A percentile compares a stretch with the other conserved stretches of the same genome.
Evolutionary conservation across 1,284 basidiomycete genomes (phyloP).

Genomic region (Fomitiporia mediterranea): DNA sequence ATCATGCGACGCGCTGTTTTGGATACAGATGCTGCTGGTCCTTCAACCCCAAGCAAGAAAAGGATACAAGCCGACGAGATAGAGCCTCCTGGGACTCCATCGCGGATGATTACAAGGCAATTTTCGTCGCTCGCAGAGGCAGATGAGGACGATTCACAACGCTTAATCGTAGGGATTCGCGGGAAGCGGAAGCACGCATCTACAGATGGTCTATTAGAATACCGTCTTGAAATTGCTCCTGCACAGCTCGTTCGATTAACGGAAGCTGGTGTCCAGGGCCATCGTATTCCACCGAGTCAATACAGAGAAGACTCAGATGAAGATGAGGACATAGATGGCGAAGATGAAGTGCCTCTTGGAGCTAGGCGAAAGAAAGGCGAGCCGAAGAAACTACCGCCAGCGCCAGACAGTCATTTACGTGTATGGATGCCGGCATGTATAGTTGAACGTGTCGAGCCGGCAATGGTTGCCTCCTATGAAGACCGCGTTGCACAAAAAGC

Average conservation of each 20-base stretch:
- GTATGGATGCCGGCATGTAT: slow-evolving; percentile 78
- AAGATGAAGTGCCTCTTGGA: slow-evolving; percentile 27
- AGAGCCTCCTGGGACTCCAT: slow-evolving; percentile 42
- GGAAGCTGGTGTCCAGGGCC: slow-evolving; percentile 58
- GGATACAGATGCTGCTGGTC: slow-evolving; percentile 35
- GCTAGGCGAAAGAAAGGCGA: slow-evolving; percentile 31
- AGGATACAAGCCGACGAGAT: slow-evolving; percentile 20
- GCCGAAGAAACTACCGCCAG: slow-evolving; percentile 39
- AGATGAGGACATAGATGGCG: slow-evolving; percentile 29
- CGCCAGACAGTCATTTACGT: slow-evolving; percentile 49
- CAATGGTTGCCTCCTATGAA: slow-evolving; percentile 57
- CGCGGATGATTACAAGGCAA: slow-evolving; percentile 50
- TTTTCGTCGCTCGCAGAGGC: slow-evolving; percentile 43
- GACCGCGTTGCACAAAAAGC: slow-evolving; percentile 44
- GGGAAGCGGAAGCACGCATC: slow-evolving; percentile 50
- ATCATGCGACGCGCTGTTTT: slow-evolving; percentile 58
- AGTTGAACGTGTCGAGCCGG: slow-evolving; percentile 59
- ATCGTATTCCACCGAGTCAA: slow-evolving; percentile 40
- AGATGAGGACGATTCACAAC: slow-evolving; percentile 28
- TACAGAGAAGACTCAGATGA: slow-evolving; percentile 23
- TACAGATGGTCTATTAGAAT: slow-evolving; percentile 66
- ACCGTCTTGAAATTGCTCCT: slow-evolving; percentile 68
- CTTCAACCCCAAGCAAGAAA: slow-evolving; percentile 40
- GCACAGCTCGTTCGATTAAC: slow-evolving; percentile 56
- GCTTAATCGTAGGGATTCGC: slow-evolving; percentile 43